Evolutionary conservation across 257 asterid species (phyloP), one percentile per base, ranked within the genome.

Genomic region (Solanum sitiens): DNA sequence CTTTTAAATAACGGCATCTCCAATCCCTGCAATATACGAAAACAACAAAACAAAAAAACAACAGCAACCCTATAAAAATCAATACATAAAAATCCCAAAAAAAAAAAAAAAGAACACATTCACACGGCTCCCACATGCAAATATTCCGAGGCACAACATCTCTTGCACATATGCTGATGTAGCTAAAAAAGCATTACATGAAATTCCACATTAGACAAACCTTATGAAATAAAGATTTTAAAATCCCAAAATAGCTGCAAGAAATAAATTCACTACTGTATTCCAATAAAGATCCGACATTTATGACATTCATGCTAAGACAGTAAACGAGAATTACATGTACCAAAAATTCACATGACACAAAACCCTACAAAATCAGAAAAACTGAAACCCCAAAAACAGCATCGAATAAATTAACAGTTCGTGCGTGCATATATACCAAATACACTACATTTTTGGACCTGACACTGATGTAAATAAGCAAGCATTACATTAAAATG

Each of bases 1-100:
- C 95, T 92, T 90, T 92, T 94, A 84, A 93, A 94, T 84, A 94
- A 94, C 86, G 99, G 99, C 99, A 97, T 97, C 87, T 65, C 45
- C 45, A 88, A 67, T 70, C 84, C 84, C n/a, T 50, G 87, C 79
- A 71, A 15, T 90, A 75, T 88, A 89, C 87, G 42, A 71, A 88
- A 65, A 20, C 74, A 68, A 89, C 63, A 83, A 83, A 83, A 89
- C 23, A 35, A 23, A 11, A 4, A 83, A 13, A 39, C 59, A 45
- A 33, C 6, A 45, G 9, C 30, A 84, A 20, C 84, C 84, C 84
- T 50, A 86, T 27, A 33, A 50, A 33, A 73, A 25, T 33, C 73
- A 33, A 50, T 47, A 63, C 11, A 40, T 33, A 23, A 50, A 8
- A 45, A 21, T 63, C 47, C 30, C 73, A 45, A 47, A 33, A 72